These are phyloP conservation scores for Apiospora koreana DNA, from an alignment of 2,329 filamentous ascomycete genomes.

Conservation along the genomic window DNA sequence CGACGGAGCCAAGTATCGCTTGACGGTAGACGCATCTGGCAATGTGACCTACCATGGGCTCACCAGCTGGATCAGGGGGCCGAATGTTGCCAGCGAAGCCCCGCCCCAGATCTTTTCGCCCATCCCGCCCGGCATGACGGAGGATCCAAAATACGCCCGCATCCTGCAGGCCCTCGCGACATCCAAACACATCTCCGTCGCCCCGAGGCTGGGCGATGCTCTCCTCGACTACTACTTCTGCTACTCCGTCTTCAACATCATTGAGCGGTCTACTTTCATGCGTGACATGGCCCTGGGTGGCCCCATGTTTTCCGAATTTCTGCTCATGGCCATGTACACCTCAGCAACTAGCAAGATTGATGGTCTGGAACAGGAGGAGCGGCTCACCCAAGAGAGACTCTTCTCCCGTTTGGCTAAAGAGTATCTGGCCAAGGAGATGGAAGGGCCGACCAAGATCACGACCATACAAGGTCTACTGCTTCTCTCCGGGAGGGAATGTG, in stretches of 20 bases:
- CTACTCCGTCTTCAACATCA: conserved; percentile 8
- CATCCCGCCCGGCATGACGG: conserved; percentile 2
- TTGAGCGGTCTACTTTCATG: conserved; percentile 4
- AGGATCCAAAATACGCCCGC: not conserved
- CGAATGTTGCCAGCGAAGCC: not conserved
- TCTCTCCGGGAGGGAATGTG: not conserved
- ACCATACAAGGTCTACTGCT: conserved; percentile 3
- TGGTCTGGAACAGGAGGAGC: not conserved
- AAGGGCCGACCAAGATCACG: conserved; percentile 6
- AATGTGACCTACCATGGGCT: conserved; percentile 8
- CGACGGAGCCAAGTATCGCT: not conserved
- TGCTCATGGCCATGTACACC: conserved; percentile 10
- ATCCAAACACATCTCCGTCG: conserved; percentile 7
- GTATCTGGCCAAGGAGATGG: conserved; percentile 10
- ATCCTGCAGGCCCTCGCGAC: conserved; percentile 7
- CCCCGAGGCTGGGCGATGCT: not conserved
- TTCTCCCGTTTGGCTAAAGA: not conserved
- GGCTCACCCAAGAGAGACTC: not conserved
- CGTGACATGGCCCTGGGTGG: conserved; percentile 6
- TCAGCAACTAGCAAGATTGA: conserved; percentile 6
- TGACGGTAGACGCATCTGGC: conserved; percentile 3
- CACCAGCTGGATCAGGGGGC: conserved; percentile 3
- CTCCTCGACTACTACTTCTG: conserved; percentile 4
- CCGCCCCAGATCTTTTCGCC: not conserved
- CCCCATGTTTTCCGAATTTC: conserved; percentile 9